Conservation (phyloP, 345 rosid genomes). For the Hypericum perforatum region DNA sequence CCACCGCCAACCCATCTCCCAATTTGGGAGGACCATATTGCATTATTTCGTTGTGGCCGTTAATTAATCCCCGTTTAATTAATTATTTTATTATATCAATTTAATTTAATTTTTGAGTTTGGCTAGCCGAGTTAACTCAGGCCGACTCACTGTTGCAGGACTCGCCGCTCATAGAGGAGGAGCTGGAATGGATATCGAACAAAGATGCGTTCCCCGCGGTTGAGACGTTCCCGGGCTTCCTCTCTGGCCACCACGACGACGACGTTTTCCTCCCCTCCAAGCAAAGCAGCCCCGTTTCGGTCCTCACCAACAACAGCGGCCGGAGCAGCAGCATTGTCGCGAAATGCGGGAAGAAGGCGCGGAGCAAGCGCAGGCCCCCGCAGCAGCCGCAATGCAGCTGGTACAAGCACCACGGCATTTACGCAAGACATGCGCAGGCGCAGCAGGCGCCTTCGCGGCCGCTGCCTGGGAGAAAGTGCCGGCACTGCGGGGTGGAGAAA, state of each 20-base stretch:
- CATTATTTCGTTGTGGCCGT: too few relatives aligned
- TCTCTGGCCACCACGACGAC: slow-evolving; percentile 21
- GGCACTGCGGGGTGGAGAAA: slow-evolving; percentile 72
- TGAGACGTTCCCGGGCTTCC: slow-evolving; percentile 42
- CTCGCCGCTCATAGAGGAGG: slow-evolving; percentile 40
- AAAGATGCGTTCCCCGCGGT: slow-evolving; percentile 63
- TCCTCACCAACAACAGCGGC: slow-evolving; percentile 17
- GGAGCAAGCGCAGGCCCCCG: slow-evolving; percentile 43
- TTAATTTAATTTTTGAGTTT: too few relatives aligned
- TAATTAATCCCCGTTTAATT: too few relatives aligned
- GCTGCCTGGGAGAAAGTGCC: slow-evolving; percentile 74
- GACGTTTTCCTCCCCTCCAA: slow-evolving; percentile 11
- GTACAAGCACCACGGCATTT: slow-evolving; percentile 19
- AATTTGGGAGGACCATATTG: slow-evolving; percentile 1
- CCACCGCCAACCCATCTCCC: neutral
- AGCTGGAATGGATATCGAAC: slow-evolving; percentile 74
- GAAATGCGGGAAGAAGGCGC: slow-evolving; percentile 37
- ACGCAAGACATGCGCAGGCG: slow-evolving; percentile 8
- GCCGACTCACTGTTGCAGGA: slow-evolving; percentile 27
- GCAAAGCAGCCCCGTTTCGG: slow-evolving; percentile 55
- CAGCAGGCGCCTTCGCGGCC: slow-evolving; percentile 9
- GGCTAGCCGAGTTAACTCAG: slow-evolving; percentile 19
- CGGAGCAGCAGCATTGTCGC: slow-evolving; percentile 10
- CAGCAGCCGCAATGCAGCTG: slow-evolving; percentile 29
- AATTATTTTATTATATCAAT: too few relatives aligned